A percentile compares a stretch with the other conserved stretches of the same genome.
Evolutionary conservation across 176 grass and related monocot species (phyloP).

Genomic region (Bonia amplexicaulis): DNA sequence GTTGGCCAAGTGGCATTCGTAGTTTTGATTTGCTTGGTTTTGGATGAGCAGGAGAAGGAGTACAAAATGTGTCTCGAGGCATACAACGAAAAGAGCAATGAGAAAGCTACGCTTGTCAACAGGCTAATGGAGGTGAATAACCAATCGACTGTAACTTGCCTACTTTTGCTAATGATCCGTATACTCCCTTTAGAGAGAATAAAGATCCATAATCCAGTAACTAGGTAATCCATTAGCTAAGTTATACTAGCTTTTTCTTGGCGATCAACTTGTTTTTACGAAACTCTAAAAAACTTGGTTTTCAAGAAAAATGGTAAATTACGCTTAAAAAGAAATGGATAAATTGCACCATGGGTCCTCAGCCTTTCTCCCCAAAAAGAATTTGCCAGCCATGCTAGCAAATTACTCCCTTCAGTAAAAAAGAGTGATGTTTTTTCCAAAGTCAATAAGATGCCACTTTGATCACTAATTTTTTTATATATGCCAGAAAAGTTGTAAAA

Average conservation of each 20-base stretch:
- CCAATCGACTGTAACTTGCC: neutral
- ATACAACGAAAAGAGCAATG: conserved; percentile 39
- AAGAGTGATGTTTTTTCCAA: neutral
- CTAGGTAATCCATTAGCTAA: neutral
- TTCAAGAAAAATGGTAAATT: too few species aligned
- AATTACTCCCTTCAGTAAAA: too few species aligned
- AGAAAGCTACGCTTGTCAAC: conserved; percentile 33
- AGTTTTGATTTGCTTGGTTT: neutral
- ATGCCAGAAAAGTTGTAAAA: neutral
- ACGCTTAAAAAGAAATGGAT: too few species aligned
- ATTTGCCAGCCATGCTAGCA: too few species aligned
- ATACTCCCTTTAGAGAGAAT: neutral
- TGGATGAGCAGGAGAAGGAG: conserved; percentile 32
- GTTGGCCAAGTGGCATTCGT: neutral
- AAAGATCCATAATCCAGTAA: neutral
- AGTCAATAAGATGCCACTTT: neutral
- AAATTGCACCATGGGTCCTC: neutral
- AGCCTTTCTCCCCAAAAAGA: neutral
- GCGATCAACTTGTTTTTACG: neutral
- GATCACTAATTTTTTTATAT: neutral
- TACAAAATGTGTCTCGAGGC: conserved; percentile 36
- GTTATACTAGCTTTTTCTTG: neutral
- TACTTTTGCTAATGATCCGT: neutral
- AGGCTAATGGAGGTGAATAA: conserved; percentile 31
- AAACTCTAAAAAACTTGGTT: too few species aligned